A percentile compares a stretch with the other conserved stretches of the same genome.
Evolutionary conservation across 345 rosid genomes (phyloP).

Genomic region (Aquilaria sinensis): DNA sequence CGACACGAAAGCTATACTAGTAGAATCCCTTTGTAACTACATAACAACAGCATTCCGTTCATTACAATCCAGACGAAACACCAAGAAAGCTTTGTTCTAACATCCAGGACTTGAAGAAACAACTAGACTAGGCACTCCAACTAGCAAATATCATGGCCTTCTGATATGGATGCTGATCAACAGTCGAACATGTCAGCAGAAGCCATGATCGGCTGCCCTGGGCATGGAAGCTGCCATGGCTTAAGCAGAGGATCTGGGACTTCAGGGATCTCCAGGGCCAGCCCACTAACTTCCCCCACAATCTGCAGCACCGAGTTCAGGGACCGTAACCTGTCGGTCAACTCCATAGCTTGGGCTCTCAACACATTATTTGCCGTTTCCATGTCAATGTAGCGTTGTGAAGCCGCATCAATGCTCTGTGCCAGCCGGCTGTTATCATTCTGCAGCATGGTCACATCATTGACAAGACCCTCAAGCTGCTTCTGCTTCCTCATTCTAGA

Average conservation of each 20-base stretch:
- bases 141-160: no score
- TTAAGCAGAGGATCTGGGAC: constrained; percentile 48
- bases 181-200: constrained; percentile 44
- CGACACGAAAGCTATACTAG: no score
- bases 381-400: constrained; percentile 35
- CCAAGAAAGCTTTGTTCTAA: no score
- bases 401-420: constrained; percentile 24
- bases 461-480: constrained; percentile 50
- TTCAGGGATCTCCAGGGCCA: constrained; percentile 58
- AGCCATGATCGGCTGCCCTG: constrained; percentile 41
- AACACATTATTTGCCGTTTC: constrained; percentile 58
- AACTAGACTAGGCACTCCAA: no score
- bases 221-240: constrained; percentile 62
- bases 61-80: no score
- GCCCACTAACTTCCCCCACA: constrained; percentile 54
- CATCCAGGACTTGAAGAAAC: no score
- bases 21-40: no score
- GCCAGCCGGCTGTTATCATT: constrained; percentile 31
- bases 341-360: constrained; percentile 60
- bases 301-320: constrained; percentile 53
- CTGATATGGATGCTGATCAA: constrained; percentile 9
- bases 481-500: constrained; percentile 82
- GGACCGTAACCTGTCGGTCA: constrained; percentile 58
- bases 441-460: constrained; percentile 46
- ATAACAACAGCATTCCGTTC: no score